Conservation (phyloP, 2,329 filamentous ascomycete species). For the Arthrobotrys iridis region DNA sequence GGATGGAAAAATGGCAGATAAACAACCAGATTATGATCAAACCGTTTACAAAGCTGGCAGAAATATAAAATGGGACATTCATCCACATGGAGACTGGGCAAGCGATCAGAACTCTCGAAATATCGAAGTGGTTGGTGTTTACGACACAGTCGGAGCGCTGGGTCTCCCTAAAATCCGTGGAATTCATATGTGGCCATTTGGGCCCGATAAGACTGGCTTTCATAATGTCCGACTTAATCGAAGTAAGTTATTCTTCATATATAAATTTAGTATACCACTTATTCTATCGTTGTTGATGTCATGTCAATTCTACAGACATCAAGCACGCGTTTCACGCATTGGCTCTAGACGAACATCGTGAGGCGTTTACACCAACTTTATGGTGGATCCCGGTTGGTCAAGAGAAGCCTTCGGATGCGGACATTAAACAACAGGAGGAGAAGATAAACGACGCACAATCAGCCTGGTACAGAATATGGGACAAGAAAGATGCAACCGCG, state of each 20-base stretch:
- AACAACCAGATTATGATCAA: background rate
- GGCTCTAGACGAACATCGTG: constrained; percentile 69
- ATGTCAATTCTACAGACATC: constrained; percentile 61
- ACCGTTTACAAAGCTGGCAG: background rate
- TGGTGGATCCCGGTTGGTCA: constrained; percentile 51
- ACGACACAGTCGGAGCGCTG: constrained; percentile 65
- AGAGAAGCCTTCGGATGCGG: constrained; percentile 19
- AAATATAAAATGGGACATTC: constrained; percentile 3
- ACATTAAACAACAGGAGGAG: constrained; percentile 3
- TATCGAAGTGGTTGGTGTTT: constrained; percentile 60
- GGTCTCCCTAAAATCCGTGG: constrained; percentile 62
- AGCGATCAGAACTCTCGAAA: background rate
- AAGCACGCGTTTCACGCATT: constrained; percentile 71
- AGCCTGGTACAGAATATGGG: background rate
- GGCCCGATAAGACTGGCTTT: background rate
- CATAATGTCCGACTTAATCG: constrained; percentile 28
- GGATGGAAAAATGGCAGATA: constrained; percentile 9
- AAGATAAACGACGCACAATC: no score
- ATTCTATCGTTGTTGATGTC: background rate
- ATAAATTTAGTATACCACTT: background rate
- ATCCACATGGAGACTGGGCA: background rate
- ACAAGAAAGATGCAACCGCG: background rate
- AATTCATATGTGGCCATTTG: constrained; percentile 12
- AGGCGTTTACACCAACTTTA: constrained; percentile 68
- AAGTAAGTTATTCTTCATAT: background rate